phyloP scores from a whole-genome alignment of 495 filamentous ascomycete species.

The Neurospora intermedia region DNA sequence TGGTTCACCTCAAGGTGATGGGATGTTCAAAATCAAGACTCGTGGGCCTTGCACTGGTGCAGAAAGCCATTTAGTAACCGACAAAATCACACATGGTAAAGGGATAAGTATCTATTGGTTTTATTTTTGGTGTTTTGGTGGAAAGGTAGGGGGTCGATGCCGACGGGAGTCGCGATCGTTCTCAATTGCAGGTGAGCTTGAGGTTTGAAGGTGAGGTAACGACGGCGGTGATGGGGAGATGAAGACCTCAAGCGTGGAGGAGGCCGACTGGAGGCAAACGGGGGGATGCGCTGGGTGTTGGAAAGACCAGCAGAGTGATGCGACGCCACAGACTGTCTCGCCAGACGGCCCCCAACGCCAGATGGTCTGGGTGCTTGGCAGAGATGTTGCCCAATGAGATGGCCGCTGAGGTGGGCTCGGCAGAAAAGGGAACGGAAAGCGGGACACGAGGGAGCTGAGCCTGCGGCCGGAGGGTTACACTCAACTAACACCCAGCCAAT shows the following conservation, averaged over 20 bases:
- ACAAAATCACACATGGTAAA: constrained; percentile 15
- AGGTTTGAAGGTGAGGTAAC: constrained; percentile 1
- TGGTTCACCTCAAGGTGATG: neutral
- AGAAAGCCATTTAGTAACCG: constrained; percentile 26
- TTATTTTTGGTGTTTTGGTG: constrained; percentile 7
- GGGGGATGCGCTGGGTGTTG: constrained; percentile 10
- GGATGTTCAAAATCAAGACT: constrained; percentile 8
- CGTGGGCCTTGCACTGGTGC: constrained; percentile 13
- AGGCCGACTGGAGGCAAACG: constrained; percentile 3
- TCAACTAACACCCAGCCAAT: neutral
- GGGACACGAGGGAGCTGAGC: neutral
- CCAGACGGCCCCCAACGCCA: neutral
- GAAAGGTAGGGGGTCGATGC: constrained; percentile 1
- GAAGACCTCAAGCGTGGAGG: neutral
- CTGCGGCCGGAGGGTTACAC: neutral
- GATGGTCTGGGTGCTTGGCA: neutral
- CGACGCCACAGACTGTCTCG: constrained; percentile 1
- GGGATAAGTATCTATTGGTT: neutral
- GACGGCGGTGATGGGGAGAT: constrained; percentile 3
- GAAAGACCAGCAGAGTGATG: neutral
- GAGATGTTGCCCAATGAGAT: neutral
- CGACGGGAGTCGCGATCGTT: neutral
- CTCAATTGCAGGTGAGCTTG: constrained; percentile 1
- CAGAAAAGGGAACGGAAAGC: neutral
- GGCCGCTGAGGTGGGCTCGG: neutral